Percentiles rank a stretch among this genome's conserved stretches.
Evolutionary conservation across 768 basidiomycete genomes (phyloP).

Genomic region (Pleurotus tuber-regium): DNA sequence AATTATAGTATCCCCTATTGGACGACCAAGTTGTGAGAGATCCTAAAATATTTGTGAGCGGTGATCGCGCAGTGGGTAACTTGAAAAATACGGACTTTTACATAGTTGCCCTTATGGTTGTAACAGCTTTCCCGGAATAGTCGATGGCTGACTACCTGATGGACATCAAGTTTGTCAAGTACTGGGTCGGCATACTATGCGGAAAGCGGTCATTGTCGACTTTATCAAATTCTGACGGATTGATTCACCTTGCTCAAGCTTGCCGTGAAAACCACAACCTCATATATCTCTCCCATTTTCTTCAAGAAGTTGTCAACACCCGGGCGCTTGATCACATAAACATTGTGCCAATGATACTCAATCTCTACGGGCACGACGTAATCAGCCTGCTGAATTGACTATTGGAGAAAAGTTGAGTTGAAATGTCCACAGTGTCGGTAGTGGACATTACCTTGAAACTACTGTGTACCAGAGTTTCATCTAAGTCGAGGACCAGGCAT

Average conservation of each 20-base stretch:
- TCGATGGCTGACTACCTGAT: constrained; percentile 90
- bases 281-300: constrained; percentile 98
- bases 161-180: constrained; percentile 91
- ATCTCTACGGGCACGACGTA: constrained; percentile 99
- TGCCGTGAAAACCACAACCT: constrained; percentile 97
- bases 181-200: constrained; percentile 96
- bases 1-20: constrained; percentile 92
- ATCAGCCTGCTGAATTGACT: constrained; percentile 95
- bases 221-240: neutral
- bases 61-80: neutral
- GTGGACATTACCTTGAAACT: constrained; percentile 83
- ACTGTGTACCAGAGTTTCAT: constrained; percentile 95
- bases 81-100: constrained; percentile 65
- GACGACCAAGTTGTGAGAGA: constrained; percentile 93
- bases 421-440: neutral
- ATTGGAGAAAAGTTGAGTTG: constrained; percentile 11
- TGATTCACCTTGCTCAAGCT: constrained; percentile 88
- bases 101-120: constrained; percentile 98
- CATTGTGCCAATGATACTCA: constrained; percentile 97
- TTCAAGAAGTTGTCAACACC: constrained; percentile 97
- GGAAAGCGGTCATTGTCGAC: constrained; percentile 3
- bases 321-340: constrained; percentile 98
- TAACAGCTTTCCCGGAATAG: constrained; percentile 98
- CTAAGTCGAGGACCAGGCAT: constrained; percentile 94
- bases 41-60: constrained; percentile 53